Conservation (phyloP, 2,329 filamentous ascomycete genomes). For the Metarhizium album region DNA sequence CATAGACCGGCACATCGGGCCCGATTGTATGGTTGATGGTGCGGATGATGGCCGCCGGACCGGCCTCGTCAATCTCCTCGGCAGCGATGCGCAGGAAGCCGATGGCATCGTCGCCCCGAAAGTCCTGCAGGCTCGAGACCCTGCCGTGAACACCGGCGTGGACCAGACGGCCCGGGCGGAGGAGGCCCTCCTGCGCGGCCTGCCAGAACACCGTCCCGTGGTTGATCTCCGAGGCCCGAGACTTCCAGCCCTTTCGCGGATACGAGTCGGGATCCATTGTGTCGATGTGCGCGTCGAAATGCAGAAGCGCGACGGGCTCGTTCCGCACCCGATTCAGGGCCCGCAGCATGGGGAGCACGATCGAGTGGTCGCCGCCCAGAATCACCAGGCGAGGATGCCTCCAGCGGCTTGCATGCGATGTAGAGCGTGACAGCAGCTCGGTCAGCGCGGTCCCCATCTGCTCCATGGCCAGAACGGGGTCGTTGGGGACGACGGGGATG, state of each 20-base stretch:
- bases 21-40: slow-evolving; percentile 59
- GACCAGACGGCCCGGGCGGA: slow-evolving; percentile 47
- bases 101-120: slow-evolving; percentile 12
- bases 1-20: slow-evolving; percentile 57
- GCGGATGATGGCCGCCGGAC: slow-evolving; percentile 53
- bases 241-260: too few species aligned
- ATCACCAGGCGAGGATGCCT: slow-evolving; percentile 78
- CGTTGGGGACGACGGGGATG: slow-evolving; percentile 51
- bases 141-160: slow-evolving; percentile 72
- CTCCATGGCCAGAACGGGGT: neutral
- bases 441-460: too few species aligned
- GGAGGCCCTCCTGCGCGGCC: slow-evolving; percentile 11
- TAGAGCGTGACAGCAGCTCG: too few species aligned
- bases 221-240: too few species aligned
- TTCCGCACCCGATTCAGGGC: slow-evolving; percentile 50
- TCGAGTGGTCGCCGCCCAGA: slow-evolving; percentile 54
- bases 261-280: too few species aligned
- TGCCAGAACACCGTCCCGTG: slow-evolving; percentile 17
- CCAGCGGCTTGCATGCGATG: too few species aligned
- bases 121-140: slow-evolving; percentile 38
- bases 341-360: slow-evolving; percentile 47
- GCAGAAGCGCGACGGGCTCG: slow-evolving; percentile 49
- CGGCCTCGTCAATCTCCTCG: slow-evolving; percentile 65
- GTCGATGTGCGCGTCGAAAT: slow-evolving; percentile 55
- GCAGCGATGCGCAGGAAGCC: slow-evolving; percentile 15